phyloP scores from a whole-genome alignment of 108 stramenopile genomes.

The Schizochytrium sp. region DNA sequence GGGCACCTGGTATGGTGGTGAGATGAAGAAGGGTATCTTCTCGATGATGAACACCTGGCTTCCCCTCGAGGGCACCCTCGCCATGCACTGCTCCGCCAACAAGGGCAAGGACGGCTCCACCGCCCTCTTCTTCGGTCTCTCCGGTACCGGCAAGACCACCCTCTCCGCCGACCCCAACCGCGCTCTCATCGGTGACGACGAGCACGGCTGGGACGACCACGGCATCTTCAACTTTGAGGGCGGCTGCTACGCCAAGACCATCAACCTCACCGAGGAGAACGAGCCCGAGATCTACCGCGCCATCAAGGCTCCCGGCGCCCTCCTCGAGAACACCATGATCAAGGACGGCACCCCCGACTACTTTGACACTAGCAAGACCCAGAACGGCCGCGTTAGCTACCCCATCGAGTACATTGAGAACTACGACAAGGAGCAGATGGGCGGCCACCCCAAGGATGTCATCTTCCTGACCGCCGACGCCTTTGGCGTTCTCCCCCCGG shows the following conservation, averaged over 20 bases:
- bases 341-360: conserved; percentile 71
- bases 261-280: conserved; percentile 77
- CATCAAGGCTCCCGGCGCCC: conserved; percentile 74
- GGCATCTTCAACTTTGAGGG: conserved; percentile 98
- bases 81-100: conserved; percentile 98
- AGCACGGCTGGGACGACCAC: conserved; percentile 93
- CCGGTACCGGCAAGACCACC: conserved; percentile 92
- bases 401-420: conserved; percentile 84
- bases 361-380: conserved; percentile 78
- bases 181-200: conserved; percentile 86
- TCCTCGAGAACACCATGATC: conserved; percentile 77
- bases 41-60: conserved; percentile 96
- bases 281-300: conserved; percentile 96
- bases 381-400: conserved; percentile 94
- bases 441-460: conserved; percentile 84
- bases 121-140: conserved; percentile 87
- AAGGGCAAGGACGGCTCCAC: conserved; percentile 77
- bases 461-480: conserved; percentile 95
- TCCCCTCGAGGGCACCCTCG: conserved; percentile 72
- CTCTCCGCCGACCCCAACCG: conserved; percentile 87
- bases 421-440: conserved; percentile 73
- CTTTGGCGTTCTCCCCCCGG: conserved; percentile 92
- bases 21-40: conserved; percentile 98
- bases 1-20: conserved; percentile 95
- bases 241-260: conserved; percentile 97